A percentile compares a stretch with the other conserved stretches of the same genome.
Evolutionary conservation across 495 filamentous ascomycete species (phyloP).

Genomic region (Penicillium paxilli): DNA sequence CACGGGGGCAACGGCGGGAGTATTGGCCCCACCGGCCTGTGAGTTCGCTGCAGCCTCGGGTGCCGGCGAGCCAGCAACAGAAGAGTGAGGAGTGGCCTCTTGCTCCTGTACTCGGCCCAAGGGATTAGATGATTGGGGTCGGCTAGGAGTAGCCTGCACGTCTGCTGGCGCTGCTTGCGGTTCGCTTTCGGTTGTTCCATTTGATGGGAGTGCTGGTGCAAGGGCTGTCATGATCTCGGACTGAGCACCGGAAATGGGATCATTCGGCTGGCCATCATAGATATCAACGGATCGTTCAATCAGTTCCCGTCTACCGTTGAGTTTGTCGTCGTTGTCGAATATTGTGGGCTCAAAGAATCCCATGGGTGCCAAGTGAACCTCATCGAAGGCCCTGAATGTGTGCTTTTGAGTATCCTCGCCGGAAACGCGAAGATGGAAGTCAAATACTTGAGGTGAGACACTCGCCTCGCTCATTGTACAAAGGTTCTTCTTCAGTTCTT

Average conservation of each 20-base stretch:
- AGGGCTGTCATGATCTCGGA: constrained; percentile 69
- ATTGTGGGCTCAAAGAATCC: constrained; percentile 84
- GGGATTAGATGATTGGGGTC: constrained; percentile 40
- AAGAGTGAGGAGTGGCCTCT: constrained; percentile 76
- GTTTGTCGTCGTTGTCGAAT: constrained; percentile 78
- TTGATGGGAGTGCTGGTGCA: constrained; percentile 56
- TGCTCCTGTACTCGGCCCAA: constrained; percentile 51
- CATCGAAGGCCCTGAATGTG: constrained; percentile 92
- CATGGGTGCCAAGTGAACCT: constrained; percentile 87
- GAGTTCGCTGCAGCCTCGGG: constrained; percentile 73
- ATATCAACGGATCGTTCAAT: constrained; percentile 86
- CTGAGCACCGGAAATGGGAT: constrained; percentile 85
- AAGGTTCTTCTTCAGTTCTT: constrained; percentile 89
- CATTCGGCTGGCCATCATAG: constrained; percentile 88
- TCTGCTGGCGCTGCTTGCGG: constrained; percentile 24
- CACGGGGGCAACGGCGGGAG: constrained; percentile 27
- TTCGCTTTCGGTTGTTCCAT: constrained; percentile 34
- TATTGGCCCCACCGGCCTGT: constrained; percentile 51
- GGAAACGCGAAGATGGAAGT: constrained; percentile 86
- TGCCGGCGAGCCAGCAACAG: constrained; percentile 80
- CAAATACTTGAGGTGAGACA: constrained; percentile 74
- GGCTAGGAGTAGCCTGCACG: constrained; percentile 41
- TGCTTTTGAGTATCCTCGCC: constrained; percentile 90
- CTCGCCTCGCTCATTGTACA: constrained; percentile 84
- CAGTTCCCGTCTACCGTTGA: constrained; percentile 72